Evolutionary conservation across 306 rosid genomes (phyloP), one percentile per base, ranked within the genome.

Genomic region (Ormosia semicastrata): DNA sequence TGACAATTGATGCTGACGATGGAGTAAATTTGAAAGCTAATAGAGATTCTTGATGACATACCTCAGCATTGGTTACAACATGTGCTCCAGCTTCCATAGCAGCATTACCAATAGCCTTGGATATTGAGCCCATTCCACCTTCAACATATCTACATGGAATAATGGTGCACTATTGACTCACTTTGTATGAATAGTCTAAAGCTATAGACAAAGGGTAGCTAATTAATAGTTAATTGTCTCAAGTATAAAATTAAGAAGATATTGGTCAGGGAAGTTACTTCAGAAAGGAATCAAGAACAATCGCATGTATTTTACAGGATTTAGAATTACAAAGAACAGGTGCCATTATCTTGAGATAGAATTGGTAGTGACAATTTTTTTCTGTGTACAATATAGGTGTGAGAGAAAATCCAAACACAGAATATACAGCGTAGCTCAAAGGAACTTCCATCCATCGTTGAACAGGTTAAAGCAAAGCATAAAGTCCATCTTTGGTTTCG

Each of bases 51-150:
- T 78, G 66, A 81, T 53, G 78, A 73, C 62, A 74, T 81, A 95
- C 99, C 96, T 90, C 97, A 43, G 91, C 91, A 85, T 71, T 80
- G n/a, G 98, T 90, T 69, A 88, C 86, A 64, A 95, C 66, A 81
- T 80, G 88, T 68, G 92, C 98, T 81, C 98, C 96, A 74, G 94
- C 97, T 89, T 82, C 93, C 86, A 8, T 76, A 43, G 98, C 97
- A 54, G 98, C 97, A 79, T 88, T 86, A 57, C 87, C 71, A 64
- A 95, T 92, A 70, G 99, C 98, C 85, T 70, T 73, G 78, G 99
- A 95, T 85, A 95, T 89, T 56, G 99, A 90, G 63, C 99, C 99
- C 99, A 95, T 95, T 84, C 99, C 99, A 81, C 99, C 99, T 90
- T 95, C 99, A 75, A 93, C 99, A 73, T 92, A 86, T 66, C 99